Percentiles rank a stretch among this genome's conserved stretches.
Conservation (phyloP, 345 rosid genomes). For the Adansonia digitata region DNA sequence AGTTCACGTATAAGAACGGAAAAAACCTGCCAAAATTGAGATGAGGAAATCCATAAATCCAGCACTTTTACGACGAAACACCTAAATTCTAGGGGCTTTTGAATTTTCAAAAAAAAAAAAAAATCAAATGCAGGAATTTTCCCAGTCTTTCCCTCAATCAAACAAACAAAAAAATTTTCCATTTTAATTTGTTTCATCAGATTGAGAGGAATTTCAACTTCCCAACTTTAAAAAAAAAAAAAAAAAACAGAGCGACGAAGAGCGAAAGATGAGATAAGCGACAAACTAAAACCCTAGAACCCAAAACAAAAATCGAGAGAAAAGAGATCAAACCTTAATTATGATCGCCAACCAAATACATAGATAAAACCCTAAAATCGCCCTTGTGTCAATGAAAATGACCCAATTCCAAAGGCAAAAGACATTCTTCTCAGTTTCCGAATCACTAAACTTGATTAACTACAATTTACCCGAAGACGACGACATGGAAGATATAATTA, state of each 20-base stretch:
- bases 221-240: no score
- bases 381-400: not conserved
- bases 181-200: not conserved
- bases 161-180: not conserved
- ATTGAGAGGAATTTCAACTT: not conserved
- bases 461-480: not conserved
- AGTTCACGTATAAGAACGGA: not conserved
- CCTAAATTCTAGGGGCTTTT: not conserved
- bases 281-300: not conserved
- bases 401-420: not conserved
- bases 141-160: not conserved
- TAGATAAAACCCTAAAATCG: not conserved
- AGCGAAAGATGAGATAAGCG: not conserved
- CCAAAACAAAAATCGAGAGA: not conserved
- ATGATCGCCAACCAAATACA: not conserved
- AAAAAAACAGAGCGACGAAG: not conserved
- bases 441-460: not conserved
- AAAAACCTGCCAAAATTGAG: not conserved
- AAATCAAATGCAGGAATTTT: not conserved
- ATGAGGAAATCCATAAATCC: not conserved
- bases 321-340: constrained; percentile 11
- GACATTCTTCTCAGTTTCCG: not conserved
- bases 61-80: not conserved
- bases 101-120: constrained; percentile 2
- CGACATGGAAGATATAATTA: not conserved